These are phyloP conservation scores for Anethum foeniculum DNA, from an alignment of 140 eudicot genomes.

Conservation along the genomic window DNA sequence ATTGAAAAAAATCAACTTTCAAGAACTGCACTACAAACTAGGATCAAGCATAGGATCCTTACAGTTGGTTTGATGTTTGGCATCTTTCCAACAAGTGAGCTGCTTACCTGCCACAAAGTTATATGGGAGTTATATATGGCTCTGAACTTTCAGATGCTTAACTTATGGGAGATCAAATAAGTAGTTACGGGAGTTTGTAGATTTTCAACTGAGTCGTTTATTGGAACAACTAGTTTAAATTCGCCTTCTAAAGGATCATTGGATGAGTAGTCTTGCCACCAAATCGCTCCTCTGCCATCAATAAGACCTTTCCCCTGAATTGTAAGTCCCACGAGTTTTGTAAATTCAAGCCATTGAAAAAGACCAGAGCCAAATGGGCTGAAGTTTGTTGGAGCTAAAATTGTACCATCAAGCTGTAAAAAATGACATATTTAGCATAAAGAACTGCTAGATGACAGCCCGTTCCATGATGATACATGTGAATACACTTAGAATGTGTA, in stretches of 20 bases:
- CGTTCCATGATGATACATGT: not conserved
- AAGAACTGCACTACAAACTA: not conserved
- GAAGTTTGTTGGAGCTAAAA: constrained; percentile 67
- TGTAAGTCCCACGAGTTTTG: constrained; percentile 76
- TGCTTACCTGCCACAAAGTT: constrained; percentile 43
- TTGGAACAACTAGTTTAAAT: constrained; percentile 36
- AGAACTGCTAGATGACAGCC: not conserved
- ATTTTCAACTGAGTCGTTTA: constrained; percentile 27
- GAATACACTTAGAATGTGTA: not conserved
- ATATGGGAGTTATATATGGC: not conserved
- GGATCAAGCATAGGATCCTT: constrained; percentile 25
- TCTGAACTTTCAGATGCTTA: not conserved
- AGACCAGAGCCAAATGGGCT: constrained; percentile 68
- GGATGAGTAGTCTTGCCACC: constrained; percentile 60
- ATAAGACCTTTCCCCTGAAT: constrained; percentile 65
- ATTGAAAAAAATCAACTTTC: constrained; percentile 2
- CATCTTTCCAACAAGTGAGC: constrained; percentile 55
- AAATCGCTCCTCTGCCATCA: constrained; percentile 85
- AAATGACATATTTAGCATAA: not conserved
- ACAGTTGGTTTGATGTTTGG: constrained; percentile 85
- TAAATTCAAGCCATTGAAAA: constrained; percentile 81
- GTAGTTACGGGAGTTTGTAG: constrained; percentile 44
- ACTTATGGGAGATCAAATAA: not conserved
- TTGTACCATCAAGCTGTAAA: constrained; percentile 79
- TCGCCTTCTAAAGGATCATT: constrained; percentile 51